A percentile compares a stretch with the other conserved stretches of the same genome.
Conservation (phyloP, 2,329 filamentous ascomycete species). For the Gnomoniopsis sp. region DNA sequence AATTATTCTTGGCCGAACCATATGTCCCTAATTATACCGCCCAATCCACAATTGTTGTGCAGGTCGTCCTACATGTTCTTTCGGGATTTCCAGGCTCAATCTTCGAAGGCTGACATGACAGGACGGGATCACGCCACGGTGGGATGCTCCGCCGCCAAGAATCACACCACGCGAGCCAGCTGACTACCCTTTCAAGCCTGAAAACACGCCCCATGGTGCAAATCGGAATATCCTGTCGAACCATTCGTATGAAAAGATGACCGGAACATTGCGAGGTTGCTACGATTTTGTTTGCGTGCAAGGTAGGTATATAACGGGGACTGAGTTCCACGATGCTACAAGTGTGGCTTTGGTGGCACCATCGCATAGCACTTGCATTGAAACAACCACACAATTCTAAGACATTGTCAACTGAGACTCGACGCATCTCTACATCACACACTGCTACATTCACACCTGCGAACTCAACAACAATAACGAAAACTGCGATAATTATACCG, state of each 20-base stretch:
- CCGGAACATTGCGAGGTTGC: not conserved
- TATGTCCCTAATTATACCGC: not conserved
- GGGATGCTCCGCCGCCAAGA: conserved; percentile 9
- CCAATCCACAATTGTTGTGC: not conserved
- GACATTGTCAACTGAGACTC: not conserved
- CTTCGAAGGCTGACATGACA: not conserved
- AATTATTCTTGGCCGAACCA: not conserved
- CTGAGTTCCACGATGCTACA: not conserved
- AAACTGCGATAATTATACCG: not conserved
- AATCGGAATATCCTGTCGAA: not conserved
- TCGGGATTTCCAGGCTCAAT: not conserved
- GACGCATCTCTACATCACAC: not conserved
- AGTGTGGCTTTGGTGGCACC: conserved; percentile 3
- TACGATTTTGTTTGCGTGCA: not conserved
- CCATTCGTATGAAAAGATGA: not conserved
- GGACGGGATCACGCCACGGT: conserved; percentile 18
- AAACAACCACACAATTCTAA: conserved; percentile 6
- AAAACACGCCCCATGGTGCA: conserved; percentile 2
- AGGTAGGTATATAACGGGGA: conserved; percentile 7
- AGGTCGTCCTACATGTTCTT: not conserved
- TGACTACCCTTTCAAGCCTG: not conserved
- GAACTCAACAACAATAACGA: not conserved
- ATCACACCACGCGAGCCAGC: conserved; percentile 10
- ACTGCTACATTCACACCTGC: not conserved
- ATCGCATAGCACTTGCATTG: conserved; percentile 3